A percentile compares a stretch with the other conserved stretches of the same genome.
Conservation (phyloP, 2,329 filamentous ascomycete species). For the Cytospora schulzeri region DNA sequence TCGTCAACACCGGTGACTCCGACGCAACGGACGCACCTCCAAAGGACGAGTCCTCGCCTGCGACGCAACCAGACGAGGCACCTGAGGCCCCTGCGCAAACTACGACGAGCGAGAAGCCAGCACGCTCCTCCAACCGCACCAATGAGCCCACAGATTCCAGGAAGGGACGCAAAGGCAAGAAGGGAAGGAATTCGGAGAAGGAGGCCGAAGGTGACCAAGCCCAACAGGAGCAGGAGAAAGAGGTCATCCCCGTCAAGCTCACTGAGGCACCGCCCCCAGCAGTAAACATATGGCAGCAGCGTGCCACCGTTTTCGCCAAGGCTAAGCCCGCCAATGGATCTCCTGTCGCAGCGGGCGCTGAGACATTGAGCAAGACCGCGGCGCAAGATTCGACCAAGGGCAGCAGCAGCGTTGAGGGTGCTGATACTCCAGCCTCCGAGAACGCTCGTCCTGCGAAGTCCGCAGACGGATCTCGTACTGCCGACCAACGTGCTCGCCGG, state of each 20-base stretch:
- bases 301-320: slow-evolving; percentile 68
- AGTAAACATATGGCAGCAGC: slow-evolving; percentile 87
- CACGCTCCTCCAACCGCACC: slow-evolving; percentile 65
- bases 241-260: slow-evolving; percentile 64
- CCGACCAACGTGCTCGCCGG: slow-evolving; percentile 42
- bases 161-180: slow-evolving; percentile 66
- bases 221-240: slow-evolving; percentile 59
- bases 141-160: slow-evolving; percentile 69
- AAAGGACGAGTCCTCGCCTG: slow-evolving; percentile 33
- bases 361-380: slow-evolving; percentile 20
- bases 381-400: slow-evolving; percentile 30
- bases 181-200: slow-evolving; percentile 54
- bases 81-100: slow-evolving; percentile 28
- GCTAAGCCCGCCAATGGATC: slow-evolving; percentile 38
- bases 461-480: slow-evolving; percentile 43
- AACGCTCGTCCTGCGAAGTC: slow-evolving; percentile 30
- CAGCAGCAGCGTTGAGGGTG: slow-evolving; percentile 7
- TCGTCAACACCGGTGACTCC: slow-evolving; percentile 33
- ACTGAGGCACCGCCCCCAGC: slow-evolving; percentile 80
- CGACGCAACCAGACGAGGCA: slow-evolving; percentile 27
- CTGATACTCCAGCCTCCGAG: slow-evolving; percentile 28
- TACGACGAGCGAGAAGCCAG: slow-evolving; percentile 39
- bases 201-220: slow-evolving; percentile 56
- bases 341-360: slow-evolving; percentile 27
- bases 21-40: slow-evolving; percentile 41